Conservation (phyloP, 2,329 filamentous ascomycete species). For the Phaeomoniella chlamydospora region DNA sequence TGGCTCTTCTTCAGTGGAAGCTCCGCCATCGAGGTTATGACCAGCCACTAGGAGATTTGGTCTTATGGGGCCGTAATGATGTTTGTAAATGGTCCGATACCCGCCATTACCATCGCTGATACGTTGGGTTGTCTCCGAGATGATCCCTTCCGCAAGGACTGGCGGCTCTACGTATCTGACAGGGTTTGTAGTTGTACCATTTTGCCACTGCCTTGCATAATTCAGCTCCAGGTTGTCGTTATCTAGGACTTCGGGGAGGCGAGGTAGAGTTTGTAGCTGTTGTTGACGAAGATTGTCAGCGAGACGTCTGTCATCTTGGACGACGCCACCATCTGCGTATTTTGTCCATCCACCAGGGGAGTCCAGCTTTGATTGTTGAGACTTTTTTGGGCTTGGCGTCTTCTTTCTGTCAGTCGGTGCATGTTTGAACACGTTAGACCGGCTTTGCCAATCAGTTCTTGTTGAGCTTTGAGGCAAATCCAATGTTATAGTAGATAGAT, state of each 20-base stretch:
- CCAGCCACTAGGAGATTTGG: not conserved
- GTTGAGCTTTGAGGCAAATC: too few relatives aligned
- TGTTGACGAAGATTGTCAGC: too few relatives aligned
- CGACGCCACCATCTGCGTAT: not conserved
- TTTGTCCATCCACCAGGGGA: not conserved
- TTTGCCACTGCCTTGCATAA: not conserved
- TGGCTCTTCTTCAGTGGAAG: not conserved
- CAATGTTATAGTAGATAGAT: too few relatives aligned
- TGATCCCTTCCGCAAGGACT: not conserved
- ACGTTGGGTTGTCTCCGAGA: not conserved
- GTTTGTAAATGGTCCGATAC: not conserved
- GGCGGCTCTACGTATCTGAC: too few relatives aligned
- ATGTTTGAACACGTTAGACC: too few relatives aligned
- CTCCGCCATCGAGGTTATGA: not conserved
- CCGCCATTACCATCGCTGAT: not conserved
- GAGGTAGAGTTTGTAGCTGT: too few relatives aligned
- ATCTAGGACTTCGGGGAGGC: too few relatives aligned
- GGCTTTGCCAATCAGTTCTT: too few relatives aligned
- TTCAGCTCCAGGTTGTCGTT: not conserved
- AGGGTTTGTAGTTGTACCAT: too few relatives aligned
- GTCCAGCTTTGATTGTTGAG: not conserved
- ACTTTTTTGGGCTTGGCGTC: not conserved
- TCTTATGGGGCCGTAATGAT: not conserved
- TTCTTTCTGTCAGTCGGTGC: too few relatives aligned
- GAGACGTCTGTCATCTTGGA: not conserved